Percentiles rank a stretch among this genome's conserved stretches.
Conservation (phyloP, 768 basidiomycete genomes). For the Exidia glandulosa region DNA sequence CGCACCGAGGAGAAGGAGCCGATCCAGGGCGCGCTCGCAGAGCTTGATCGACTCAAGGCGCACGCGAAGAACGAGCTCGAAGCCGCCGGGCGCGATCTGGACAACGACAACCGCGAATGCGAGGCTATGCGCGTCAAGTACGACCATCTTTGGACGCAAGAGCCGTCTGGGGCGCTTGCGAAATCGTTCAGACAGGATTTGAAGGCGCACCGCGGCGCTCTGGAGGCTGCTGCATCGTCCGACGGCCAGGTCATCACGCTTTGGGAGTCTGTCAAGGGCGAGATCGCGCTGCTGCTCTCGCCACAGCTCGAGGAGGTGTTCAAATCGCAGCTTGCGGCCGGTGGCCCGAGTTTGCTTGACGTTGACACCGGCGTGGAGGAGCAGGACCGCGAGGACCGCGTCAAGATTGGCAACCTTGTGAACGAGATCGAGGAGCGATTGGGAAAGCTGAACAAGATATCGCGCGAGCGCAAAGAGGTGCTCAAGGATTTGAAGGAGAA, state of each 20-base stretch:
- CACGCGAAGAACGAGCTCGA: conserved; percentile 53
- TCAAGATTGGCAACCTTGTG: conserved; percentile 55
- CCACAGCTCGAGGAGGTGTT: conserved; percentile 55
- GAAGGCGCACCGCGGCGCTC: conserved; percentile 56
- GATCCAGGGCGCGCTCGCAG: conserved; percentile 50
- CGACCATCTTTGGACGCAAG: conserved; percentile 77
- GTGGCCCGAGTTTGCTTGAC: conserved; percentile 53
- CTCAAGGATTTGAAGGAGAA: conserved; percentile 95
- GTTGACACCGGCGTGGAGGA: conserved; percentile 56
- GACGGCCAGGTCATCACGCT: conserved; percentile 64
- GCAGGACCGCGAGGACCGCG: conserved; percentile 51
- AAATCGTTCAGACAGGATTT: conserved; percentile 66
- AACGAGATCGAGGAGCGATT: conserved; percentile 70
- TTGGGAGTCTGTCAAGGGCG: conserved; percentile 59
- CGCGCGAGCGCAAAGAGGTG: conserved; percentile 73
- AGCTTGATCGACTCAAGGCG: conserved; percentile 49
- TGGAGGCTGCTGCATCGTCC: conserved; percentile 68
- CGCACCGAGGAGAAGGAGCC: conserved; percentile 57
- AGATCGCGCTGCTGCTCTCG: conserved; percentile 53
- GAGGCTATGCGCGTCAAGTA: conserved; percentile 83
- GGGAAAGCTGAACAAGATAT: conserved; percentile 68
- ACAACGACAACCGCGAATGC: conserved; percentile 76
- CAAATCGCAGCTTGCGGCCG: conserved; percentile 17
- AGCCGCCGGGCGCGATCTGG: conserved; percentile 51
- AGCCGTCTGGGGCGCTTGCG: conserved; percentile 64